Evolutionary conservation across 257 asterid species (phyloP), one percentile per base, ranked within the genome.

Genomic region (Fraxinus anomala): DNA sequence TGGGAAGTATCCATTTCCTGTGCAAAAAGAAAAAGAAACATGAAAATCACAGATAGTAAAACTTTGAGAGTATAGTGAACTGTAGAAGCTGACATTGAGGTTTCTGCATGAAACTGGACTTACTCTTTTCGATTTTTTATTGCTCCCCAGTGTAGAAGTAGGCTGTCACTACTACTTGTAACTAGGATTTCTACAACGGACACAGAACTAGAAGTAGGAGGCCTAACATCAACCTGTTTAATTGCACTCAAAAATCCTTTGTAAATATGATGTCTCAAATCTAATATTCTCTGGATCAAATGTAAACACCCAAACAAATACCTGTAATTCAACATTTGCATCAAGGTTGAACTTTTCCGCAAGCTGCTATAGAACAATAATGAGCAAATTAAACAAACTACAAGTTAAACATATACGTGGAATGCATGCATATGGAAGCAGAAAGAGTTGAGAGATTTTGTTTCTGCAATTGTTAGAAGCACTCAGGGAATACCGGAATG

Each of bases 61-160:
- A 13, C 39, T 11, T 47, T 23, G 36, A 6, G 31, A 63, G 30
- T 56, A 42, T 70, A 72, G 67, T 72, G 71, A 68, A 72, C 24
- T 30, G 74, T 54, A 68, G 74, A 61, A 71, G 71, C 31, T 79
- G 42, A 77, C 76, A 76, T 34, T 31, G 30, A 68, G 74, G 54
- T 79, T 73, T 70, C 79, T 71, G 10, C 14, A 66, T 81, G 66
- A 33, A 73, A 51, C 73, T 33, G 16, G 77, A 82, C 97, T 81
- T 83, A 92, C 99, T 85, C 91, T 74, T 80, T 84, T 73, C 39
- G 80, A 71, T 80, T 76, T 73, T 83, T 87, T 80, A 89, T 65
- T 49, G 92, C 98, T 68, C 99, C 99, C 99, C 99, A 96, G 80
- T 96, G 99, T 68, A 96, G 92, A 81, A 88, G 61, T 31, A 96